Conservation (phyloP, 2,329 filamentous ascomycete genomes). For the Aspergillus sclerotialis region DNA sequence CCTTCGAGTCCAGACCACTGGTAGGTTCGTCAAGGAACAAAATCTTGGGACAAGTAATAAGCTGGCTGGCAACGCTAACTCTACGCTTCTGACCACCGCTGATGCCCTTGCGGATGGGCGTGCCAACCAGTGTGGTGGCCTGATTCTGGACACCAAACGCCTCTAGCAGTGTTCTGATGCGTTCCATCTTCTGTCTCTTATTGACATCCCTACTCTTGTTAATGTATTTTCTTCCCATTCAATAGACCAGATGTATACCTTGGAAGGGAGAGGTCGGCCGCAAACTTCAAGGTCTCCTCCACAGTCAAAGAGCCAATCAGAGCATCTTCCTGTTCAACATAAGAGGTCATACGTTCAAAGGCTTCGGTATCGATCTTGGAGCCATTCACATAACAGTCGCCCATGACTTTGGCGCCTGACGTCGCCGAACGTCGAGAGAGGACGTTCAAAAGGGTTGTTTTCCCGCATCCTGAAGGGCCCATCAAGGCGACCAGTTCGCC, state of each 20-base stretch:
- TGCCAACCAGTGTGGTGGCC: conserved; percentile 67
- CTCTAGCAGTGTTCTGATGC: conserved; percentile 60
- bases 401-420: conserved; percentile 48
- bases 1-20: conserved; percentile 71
- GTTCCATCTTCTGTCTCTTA: conserved; percentile 52
- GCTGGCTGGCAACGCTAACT: conserved; percentile 69
- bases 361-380: conserved; percentile 42
- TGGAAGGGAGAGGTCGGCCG: conserved; percentile 59
- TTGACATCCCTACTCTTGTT: conserved; percentile 36
- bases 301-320: conserved; percentile 76
- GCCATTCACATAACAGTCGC: conserved; percentile 59
- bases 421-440: conserved; percentile 58
- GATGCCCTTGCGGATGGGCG: conserved; percentile 74
- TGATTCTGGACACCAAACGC: conserved; percentile 69
- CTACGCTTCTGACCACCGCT: conserved; percentile 80
- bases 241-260: conserved; percentile 32
- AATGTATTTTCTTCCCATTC: not conserved
- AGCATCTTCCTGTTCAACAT: conserved; percentile 84
- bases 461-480: conserved; percentile 68
- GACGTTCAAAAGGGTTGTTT: conserved; percentile 77
- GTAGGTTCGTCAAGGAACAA: conserved; percentile 81
- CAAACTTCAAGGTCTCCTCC: conserved; percentile 70
- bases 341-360: conserved; percentile 63
- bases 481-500: conserved; percentile 73
- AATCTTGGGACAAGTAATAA: conserved; percentile 74